A percentile compares a stretch with the other conserved stretches of the same genome.
Evolutionary conservation across 2,329 filamentous ascomycete genomes (phyloP).

Genomic region (Elsinoe ampelina): DNA sequence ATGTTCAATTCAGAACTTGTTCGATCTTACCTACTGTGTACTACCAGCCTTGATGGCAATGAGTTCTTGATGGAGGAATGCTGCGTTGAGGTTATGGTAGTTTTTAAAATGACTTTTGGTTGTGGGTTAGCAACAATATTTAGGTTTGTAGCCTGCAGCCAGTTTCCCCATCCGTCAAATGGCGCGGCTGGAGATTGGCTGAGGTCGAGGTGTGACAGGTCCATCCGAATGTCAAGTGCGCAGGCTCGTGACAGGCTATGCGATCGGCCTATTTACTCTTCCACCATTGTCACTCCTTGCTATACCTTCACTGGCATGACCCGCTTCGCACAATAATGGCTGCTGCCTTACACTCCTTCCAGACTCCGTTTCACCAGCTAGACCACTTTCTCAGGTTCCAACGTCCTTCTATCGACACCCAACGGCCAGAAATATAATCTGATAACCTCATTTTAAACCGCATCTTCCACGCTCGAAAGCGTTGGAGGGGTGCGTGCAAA

Average conservation of each 20-base stretch:
- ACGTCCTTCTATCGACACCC: constrained; percentile 13
- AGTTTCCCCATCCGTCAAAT: constrained; percentile 10
- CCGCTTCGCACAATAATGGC: not conserved
- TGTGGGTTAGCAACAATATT: not conserved
- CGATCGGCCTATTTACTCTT: not conserved
- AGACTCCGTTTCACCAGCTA: not conserved
- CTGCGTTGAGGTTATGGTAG: no score
- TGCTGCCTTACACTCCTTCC: not conserved
- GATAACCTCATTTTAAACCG: constrained; percentile 12
- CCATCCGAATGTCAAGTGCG: no score
- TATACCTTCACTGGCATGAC: not conserved
- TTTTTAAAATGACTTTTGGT: no score
- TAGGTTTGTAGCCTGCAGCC: not conserved
- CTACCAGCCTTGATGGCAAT: not conserved
- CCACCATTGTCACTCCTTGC: not conserved
- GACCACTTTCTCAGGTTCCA: constrained; percentile 4
- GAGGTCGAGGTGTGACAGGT: no score
- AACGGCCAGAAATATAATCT: constrained; percentile 11
- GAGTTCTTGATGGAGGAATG: no score
- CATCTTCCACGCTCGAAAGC: not conserved
- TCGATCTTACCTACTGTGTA: not conserved
- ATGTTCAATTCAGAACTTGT: constrained; percentile 8
- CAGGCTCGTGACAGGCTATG: not conserved
- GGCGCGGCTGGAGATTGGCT: not conserved
- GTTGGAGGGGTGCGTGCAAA: constrained; percentile 10